phyloP scores from a whole-genome alignment of 352 stramenopile genomes.

The Pythium brassicae region DNA sequence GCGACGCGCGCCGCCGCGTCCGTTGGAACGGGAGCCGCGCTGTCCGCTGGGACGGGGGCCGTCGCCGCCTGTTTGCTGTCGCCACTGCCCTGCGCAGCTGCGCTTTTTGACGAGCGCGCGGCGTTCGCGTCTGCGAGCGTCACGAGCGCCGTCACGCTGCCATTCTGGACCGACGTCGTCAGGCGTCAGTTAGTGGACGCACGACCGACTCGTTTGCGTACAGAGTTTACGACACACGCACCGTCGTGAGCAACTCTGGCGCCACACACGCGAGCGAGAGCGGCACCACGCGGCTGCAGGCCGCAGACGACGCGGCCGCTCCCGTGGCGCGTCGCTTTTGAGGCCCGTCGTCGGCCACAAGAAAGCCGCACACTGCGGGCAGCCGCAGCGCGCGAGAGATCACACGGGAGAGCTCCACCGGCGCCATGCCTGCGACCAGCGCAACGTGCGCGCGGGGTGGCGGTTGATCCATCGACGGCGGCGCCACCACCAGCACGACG shows the following conservation, averaged over 20 bases:
- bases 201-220: neutral
- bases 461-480: slow-evolving; percentile 2
- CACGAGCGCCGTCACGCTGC: slow-evolving; percentile 21
- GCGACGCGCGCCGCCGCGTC: slow-evolving; percentile 17
- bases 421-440: slow-evolving; percentile 49
- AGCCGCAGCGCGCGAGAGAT: slow-evolving; percentile 31
- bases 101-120: neutral
- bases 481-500: slow-evolving; percentile 6
- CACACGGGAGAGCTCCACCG: slow-evolving; percentile 39
- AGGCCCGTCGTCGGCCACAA: slow-evolving; percentile 13
- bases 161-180: slow-evolving; percentile 8
- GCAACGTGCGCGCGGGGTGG: slow-evolving; percentile 20
- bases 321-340: no score
- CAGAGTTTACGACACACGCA: neutral
- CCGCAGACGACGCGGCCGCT: no score
- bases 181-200: neutral
- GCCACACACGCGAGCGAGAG: slow-evolving; percentile 52
- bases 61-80: neutral
- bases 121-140: neutral
- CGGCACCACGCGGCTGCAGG: slow-evolving; percentile 34
- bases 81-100: neutral
- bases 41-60: neutral
- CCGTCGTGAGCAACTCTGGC: slow-evolving; percentile 34
- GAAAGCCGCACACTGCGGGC: slow-evolving; percentile 30
- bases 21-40: neutral